Percentiles rank a stretch among this genome's conserved stretches.
Conservation (phyloP, 805 yeast genomes). For the Barnettozyma wickerhamii region DNA sequence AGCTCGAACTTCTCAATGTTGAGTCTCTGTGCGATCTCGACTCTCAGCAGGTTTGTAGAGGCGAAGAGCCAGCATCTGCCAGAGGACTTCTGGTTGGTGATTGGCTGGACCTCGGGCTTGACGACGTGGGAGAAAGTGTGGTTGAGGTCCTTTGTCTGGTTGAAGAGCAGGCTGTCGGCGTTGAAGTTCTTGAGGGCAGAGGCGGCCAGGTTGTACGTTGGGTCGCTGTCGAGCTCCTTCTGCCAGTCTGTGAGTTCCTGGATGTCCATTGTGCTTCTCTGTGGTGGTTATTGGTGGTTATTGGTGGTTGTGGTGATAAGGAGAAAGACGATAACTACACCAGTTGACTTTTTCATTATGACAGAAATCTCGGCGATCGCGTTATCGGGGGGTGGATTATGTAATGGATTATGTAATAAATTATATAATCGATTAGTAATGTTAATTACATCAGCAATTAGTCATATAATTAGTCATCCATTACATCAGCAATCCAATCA, state of each 20-base stretch:
- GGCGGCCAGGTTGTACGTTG: slow-evolving; percentile 29
- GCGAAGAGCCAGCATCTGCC: slow-evolving; percentile 94
- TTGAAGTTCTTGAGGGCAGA: slow-evolving; percentile 31
- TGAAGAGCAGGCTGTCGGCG: slow-evolving; percentile 30
- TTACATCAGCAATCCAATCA: no score
- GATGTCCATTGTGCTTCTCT: slow-evolving; percentile 10
- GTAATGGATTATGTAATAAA: no score
- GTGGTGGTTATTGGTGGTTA: slow-evolving; percentile 1
- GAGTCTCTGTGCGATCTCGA: slow-evolving; percentile 55
- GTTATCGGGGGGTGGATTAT: not conserved
- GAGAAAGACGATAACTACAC: not conserved
- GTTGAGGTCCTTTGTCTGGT: slow-evolving; percentile 14
- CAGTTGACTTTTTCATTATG: not conserved
- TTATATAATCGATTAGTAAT: no score
- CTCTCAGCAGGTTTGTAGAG: slow-evolving; percentile 66
- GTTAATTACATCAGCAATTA: no score
- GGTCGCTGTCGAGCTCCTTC: slow-evolving; percentile 24
- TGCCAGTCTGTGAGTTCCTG: slow-evolving; percentile 15
- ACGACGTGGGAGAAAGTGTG: slow-evolving; percentile 24
- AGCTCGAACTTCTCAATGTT: slow-evolving; percentile 66
- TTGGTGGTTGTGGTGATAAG: not conserved
- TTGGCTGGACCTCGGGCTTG: slow-evolving; percentile 51
- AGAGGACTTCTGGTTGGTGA: slow-evolving; percentile 67
- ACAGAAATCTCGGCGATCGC: not conserved
- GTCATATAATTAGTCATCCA: no score